These are phyloP conservation scores for Pseudonitzschia multiseries DNA, from an alignment of 108 stramenopile genomes.

Conservation along the genomic window DNA sequence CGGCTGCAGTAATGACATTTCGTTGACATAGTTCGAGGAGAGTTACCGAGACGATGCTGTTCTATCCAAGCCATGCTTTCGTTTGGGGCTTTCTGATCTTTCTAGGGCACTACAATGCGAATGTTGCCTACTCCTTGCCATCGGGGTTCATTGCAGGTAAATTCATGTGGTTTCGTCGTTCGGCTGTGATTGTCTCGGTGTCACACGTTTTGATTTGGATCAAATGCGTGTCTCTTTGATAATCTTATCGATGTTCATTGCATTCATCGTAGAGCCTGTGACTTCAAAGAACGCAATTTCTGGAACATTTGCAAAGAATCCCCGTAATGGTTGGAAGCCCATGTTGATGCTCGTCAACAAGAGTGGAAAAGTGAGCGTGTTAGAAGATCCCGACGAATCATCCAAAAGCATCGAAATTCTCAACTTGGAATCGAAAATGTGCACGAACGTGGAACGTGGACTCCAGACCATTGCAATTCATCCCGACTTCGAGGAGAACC, in stretches of 20 bases:
- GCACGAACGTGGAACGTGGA: slow-evolving; percentile 34
- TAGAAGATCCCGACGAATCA: slow-evolving; percentile 25
- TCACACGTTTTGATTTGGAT: too few relatives aligned
- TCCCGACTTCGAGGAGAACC: slow-evolving; percentile 32
- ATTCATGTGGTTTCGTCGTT: background rate
- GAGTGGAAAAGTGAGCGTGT: slow-evolving; percentile 11
- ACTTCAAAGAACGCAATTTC: background rate
- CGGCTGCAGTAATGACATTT: too few relatives aligned
- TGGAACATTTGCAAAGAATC: slow-evolving; percentile 7
- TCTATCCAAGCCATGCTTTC: background rate
- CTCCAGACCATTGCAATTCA: slow-evolving; percentile 15
- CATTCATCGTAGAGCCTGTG: background rate
- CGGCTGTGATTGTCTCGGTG: background rate
- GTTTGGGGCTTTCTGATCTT: background rate
- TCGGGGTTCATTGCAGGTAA: slow-evolving; percentile 8
- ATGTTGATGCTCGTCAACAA: slow-evolving; percentile 7
- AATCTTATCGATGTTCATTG: too few relatives aligned
- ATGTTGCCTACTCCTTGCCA: background rate
- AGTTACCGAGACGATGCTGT: too few relatives aligned
- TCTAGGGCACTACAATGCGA: background rate
- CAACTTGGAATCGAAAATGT: slow-evolving; percentile 15
- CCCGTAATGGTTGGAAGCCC: background rate
- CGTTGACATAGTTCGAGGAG: too few relatives aligned
- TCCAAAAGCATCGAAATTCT: background rate
- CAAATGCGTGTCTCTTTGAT: too few relatives aligned